Evolutionary conservation across 1,284 basidiomycete genomes (phyloP).

Genomic region (Ganoderma lingzhi): DNA sequence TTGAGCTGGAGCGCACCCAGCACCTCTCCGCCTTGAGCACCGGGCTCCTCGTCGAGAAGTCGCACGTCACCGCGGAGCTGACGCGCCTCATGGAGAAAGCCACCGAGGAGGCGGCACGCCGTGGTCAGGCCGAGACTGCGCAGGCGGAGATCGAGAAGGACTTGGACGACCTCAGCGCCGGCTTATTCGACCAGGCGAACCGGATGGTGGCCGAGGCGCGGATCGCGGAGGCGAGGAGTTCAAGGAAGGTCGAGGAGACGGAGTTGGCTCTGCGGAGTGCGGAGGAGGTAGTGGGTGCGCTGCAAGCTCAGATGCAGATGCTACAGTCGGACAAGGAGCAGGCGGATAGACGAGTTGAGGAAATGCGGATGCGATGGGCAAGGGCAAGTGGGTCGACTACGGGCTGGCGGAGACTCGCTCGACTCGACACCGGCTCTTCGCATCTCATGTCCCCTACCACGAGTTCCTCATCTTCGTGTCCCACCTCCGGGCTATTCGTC

Average conservation of each 20-base stretch:
- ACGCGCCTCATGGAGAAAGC: slow-evolving; percentile 94
- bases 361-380: slow-evolving; percentile 64
- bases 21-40: slow-evolving; percentile 86
- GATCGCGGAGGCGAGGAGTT: slow-evolving; percentile 76
- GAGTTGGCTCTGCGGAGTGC: slow-evolving; percentile 85
- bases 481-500: slow-evolving; percentile 82
- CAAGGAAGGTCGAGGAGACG: slow-evolving; percentile 83
- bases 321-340: slow-evolving; percentile 70
- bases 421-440: slow-evolving; percentile 57
- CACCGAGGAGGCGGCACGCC: slow-evolving; percentile 91
- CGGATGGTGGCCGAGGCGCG: slow-evolving; percentile 95
- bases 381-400: slow-evolving; percentile 72
- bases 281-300: slow-evolving; percentile 85
- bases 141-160: slow-evolving; percentile 87
- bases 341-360: slow-evolving; percentile 58
- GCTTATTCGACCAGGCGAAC: slow-evolving; percentile 88
- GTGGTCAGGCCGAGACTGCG: slow-evolving; percentile 90
- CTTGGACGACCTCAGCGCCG: slow-evolving; percentile 92
- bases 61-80: slow-evolving; percentile 91
- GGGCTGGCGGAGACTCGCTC: slow-evolving; percentile 23
- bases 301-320: slow-evolving; percentile 88
- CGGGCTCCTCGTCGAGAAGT: slow-evolving; percentile 91
- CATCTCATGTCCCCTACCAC: slow-evolving; percentile 80
- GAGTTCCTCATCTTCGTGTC: slow-evolving; percentile 88
- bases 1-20: slow-evolving; percentile 80